Percentiles rank a stretch among this genome's conserved stretches.
phyloP scores from a whole-genome alignment of 305 asterid species.

The Salvia sclarea region DNA sequence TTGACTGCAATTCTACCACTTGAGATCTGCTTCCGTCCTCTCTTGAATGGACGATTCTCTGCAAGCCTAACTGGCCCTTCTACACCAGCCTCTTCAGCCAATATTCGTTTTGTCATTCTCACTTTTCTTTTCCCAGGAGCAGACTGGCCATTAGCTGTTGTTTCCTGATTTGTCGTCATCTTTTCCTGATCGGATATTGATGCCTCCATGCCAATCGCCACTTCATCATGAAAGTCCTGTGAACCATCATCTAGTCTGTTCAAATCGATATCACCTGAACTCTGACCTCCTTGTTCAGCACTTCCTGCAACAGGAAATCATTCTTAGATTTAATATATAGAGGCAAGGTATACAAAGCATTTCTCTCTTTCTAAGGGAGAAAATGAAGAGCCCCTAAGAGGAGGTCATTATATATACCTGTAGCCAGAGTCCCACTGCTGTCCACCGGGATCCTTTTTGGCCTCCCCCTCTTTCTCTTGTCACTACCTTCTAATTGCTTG shows the following conservation, averaged over 20 bases:
- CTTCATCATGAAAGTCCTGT: slow-evolving; percentile 34
- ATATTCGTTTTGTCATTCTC: slow-evolving; percentile 25
- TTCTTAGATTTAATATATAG: slow-evolving; percentile 1
- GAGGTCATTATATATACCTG: slow-evolving; percentile 39
- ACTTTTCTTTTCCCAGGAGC: slow-evolving; percentile 34
- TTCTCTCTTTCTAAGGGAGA: background rate
- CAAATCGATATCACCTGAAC: slow-evolving; percentile 20
- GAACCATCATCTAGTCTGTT: slow-evolving; percentile 37
- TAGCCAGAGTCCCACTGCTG: slow-evolving; percentile 17
- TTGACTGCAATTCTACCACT: slow-evolving; percentile 34
- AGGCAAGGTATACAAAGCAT: background rate
- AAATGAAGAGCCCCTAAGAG: slow-evolving; percentile 11
- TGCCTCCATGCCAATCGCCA: slow-evolving; percentile 32
- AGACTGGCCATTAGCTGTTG: slow-evolving; percentile 19
- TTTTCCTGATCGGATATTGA: slow-evolving; percentile 31
- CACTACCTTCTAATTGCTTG: slow-evolving; percentile 31
- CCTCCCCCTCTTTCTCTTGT: slow-evolving; percentile 57
- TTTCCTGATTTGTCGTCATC: slow-evolving; percentile 7
- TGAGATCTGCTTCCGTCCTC: slow-evolving; percentile 42
- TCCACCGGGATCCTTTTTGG: slow-evolving; percentile 39
- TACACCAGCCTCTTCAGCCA: slow-evolving; percentile 34
- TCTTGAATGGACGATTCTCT: slow-evolving; percentile 41
- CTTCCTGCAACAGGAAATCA: slow-evolving; percentile 37
- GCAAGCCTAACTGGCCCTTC: slow-evolving; percentile 36
- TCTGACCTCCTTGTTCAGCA: slow-evolving; percentile 27